Evolutionary conservation across 2,329 filamentous ascomycete species (phyloP), one percentile per base, ranked within the genome.

Genomic region (Sphaceloma murrayae): DNA sequence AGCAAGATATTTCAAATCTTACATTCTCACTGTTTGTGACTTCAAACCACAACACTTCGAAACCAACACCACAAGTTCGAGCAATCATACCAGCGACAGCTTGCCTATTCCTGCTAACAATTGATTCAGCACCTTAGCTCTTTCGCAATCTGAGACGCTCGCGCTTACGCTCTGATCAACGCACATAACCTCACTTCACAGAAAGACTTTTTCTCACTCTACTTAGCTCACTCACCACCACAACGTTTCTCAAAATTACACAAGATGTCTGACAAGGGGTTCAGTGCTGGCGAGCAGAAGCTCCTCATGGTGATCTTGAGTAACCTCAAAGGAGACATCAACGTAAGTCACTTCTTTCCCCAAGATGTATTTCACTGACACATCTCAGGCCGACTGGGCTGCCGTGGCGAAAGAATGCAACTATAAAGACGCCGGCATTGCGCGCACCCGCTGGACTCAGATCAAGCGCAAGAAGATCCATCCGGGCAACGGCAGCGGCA

Each of bases 401-500:
- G 49, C 49, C 31, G 52, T 58, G 22, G 55, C 55, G 24, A 16
- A 34, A 10, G 49, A 52, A 14, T 24, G 51, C 24, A 46, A 46
- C 32, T 53, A 56, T 53, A 57, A 58, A 26, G 51, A 54, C 43
- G 50, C 29, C 42, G 39, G 21, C 30, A 50, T 52, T 29, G 51
- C 51, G 22, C 49, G 47, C 4, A 47, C 43, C n/a, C 52, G 55
- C 43, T 57, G 53, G 54, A 43, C 34, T 29, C 48, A 54, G 30
- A 56, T 54, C 47, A 52, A 49, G 30, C 47, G 47, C 46, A 52
- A 54, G 49, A 56, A 56, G 46, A 54, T 54, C 13, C 9, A 8
- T 19, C 5, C 13, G 13, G 39, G 6, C 17, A 22, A 7, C 10
- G 26, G 18, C 8, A 14, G 19, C 10, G 29, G 16, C 46, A 44